Evolutionary conservation across 768 basidiomycete genomes (phyloP).

Genomic region (Tylopilus vinaceipallidus): DNA sequence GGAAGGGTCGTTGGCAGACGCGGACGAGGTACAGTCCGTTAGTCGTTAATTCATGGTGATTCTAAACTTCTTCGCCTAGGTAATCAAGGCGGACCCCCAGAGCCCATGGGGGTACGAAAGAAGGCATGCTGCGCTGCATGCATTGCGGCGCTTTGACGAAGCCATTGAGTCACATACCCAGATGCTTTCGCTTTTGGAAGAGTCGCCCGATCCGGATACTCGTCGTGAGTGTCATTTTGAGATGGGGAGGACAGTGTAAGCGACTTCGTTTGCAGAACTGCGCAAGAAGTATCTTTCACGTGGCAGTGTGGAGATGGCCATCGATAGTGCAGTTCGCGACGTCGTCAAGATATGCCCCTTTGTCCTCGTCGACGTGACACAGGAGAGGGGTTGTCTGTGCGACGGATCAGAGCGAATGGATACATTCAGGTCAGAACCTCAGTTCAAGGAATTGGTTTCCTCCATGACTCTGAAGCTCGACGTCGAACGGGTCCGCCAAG

Average conservation of each 20-base stretch:
- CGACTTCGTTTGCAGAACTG: no score
- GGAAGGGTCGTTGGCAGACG: conserved; percentile 2
- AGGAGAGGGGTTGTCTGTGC: no score
- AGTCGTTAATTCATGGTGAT: background rate
- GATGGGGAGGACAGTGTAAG: no score
- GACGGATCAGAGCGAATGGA: no score
- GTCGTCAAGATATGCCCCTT: no score
- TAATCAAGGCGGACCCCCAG: background rate
- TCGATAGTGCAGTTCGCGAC: no score
- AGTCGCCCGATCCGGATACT: background rate
- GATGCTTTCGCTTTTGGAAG: background rate
- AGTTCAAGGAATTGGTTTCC: no score
- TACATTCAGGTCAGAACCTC: no score
- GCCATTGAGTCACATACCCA: background rate
- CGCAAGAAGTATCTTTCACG: background rate
- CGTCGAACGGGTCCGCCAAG: no score
- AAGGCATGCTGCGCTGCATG: background rate
- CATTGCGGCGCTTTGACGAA: background rate
- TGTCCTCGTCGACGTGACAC: no score
- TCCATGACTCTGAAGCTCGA: no score
- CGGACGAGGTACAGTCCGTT: background rate
- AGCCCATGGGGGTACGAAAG: background rate
- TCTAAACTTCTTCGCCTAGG: background rate
- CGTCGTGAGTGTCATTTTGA: background rate
- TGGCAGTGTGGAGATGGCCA: no score